Percentiles rank a stretch among this genome's conserved stretches.
phyloP scores from a whole-genome alignment of 495 filamentous ascomycete species.

The Talaromyces ruber region DNA sequence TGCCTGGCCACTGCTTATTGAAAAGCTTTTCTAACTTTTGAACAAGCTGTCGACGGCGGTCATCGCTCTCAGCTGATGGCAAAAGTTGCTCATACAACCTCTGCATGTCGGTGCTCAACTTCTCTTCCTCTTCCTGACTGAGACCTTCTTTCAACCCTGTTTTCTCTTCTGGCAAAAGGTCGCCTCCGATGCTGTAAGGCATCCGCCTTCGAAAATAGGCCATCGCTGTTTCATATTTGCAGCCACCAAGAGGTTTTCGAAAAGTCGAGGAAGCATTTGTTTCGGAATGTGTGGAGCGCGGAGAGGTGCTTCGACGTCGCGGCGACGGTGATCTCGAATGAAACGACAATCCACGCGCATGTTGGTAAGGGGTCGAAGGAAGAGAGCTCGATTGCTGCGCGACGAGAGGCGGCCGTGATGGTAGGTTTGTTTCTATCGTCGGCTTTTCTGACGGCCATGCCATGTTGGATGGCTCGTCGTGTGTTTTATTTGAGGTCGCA shows the following conservation, averaged over 20 bases:
- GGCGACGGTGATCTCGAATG: slow-evolving; percentile 84
- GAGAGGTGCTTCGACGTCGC: slow-evolving; percentile 69
- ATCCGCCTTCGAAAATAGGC: slow-evolving; percentile 69
- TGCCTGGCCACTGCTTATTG: slow-evolving; percentile 84
- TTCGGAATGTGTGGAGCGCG: slow-evolving; percentile 85
- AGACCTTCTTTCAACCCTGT: slow-evolving; percentile 56
- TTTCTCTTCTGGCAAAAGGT: slow-evolving; percentile 61
- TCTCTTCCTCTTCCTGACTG: slow-evolving; percentile 65
- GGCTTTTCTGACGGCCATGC: slow-evolving; percentile 32
- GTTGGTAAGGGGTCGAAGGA: slow-evolving; percentile 88
- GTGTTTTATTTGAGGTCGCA: slow-evolving; percentile 36
- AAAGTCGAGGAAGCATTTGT: slow-evolving; percentile 64
- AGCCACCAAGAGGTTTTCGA: slow-evolving; percentile 50
- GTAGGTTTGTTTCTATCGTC: slow-evolving; percentile 15
- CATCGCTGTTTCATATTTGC: slow-evolving; percentile 76
- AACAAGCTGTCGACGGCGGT: slow-evolving; percentile 64
- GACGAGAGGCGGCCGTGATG: slow-evolving; percentile 33
- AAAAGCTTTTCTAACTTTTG: slow-evolving; percentile 79
- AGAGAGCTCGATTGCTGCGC: slow-evolving; percentile 80
- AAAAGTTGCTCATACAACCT: slow-evolving; percentile 77
- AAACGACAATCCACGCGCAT: slow-evolving; percentile 73
- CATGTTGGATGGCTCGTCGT: slow-evolving; percentile 33
- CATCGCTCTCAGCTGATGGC: slow-evolving; percentile 71
- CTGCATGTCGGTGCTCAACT: slow-evolving; percentile 70
- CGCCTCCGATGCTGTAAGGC: slow-evolving; percentile 80